phyloP scores from a whole-genome alignment of 2,329 filamentous ascomycete genomes.

The Calcarisporium arbuscula region DNA sequence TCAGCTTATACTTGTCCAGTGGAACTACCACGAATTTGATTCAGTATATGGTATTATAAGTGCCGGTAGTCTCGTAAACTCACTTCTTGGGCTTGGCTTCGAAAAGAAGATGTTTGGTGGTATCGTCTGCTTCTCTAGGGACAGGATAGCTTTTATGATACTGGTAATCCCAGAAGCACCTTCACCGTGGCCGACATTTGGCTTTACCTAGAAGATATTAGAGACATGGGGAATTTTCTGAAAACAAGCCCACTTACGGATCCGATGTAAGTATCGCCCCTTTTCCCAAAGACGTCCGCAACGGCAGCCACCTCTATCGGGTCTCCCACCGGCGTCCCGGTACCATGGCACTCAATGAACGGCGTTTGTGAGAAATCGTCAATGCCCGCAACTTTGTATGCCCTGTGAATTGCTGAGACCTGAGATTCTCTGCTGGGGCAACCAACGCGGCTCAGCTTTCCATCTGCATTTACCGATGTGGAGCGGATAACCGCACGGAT shows the following conservation, averaged over 20 bases:
- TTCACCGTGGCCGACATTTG: conserved; percentile 25
- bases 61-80: neutral
- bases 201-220: neutral
- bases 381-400: conserved; percentile 11
- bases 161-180: conserved; percentile 21
- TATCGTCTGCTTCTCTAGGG: conserved; percentile 20
- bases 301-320: conserved; percentile 4
- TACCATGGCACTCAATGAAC: conserved; percentile 23
- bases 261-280: neutral
- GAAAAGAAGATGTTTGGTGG: conserved; percentile 20
- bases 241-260: neutral
- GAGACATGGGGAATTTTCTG: neutral
- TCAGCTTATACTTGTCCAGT: conserved; percentile 14
- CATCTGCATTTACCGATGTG: conserved; percentile 11
- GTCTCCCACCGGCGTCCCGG: conserved; percentile 12
- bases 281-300: neutral
- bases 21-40: conserved; percentile 9
- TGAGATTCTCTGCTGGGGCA: conserved; percentile 6
- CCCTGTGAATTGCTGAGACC: conserved; percentile 5
- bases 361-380: conserved; percentile 25
- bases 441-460: conserved; percentile 1
- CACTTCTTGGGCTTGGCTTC: conserved; percentile 18
- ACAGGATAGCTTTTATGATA: conserved; percentile 23
- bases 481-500: conserved; percentile 12
- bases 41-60: neutral